Base-by-base conservation (phyloP, 2,329 filamentous ascomycete species). In the Zalaria obscura region DNA sequence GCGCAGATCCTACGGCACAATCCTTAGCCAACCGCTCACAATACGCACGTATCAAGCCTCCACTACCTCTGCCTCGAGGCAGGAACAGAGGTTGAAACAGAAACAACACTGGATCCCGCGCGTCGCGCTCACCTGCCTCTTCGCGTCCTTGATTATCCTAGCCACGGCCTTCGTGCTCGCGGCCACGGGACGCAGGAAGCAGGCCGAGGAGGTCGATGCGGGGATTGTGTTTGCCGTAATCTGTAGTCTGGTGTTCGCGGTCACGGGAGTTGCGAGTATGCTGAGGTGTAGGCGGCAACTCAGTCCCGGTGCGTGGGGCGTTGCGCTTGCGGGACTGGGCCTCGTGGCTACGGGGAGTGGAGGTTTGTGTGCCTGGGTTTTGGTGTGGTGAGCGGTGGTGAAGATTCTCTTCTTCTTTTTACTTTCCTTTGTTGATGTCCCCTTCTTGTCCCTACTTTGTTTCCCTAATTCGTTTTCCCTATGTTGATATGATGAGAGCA, bases 161-260 rank as follows among this genome's bases (percentile, higher is more conserved):
- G 57, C 71, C 38, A 70, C 89, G 28, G 74, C 81, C 0, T 68
- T 68, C 32, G 67, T 81, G 6, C 70, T 91, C 32, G 75, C 83
- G 28, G 62, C 67, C 9, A 83, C 83, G 1, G 83, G 82, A 5
- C 70, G 74, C 37, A 78, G 76, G 54, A 80, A 74, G 56, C 68
- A 80, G 48, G 68, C 73, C 4, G 68, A 76, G n/a, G 76, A 84
- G 56, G 83, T 89, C 3, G 81, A 88, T 51, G 75, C 74, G 0
- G 83, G 78, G 5, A 80, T 83, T 2, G 69, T 83, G 1, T 67
- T 84, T 34, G 83, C 81, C 6, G 76, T 81, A 10, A 69, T 83
- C 28, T 67, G 74, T 27, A 83, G 78, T 47, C 56, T 87, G 34
- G 69, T 77, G 45, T 77, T 77, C 51, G 75, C 75, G 0, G 73